Evolutionary conservation across 1,284 basidiomycete species (phyloP).

Genomic region (Neotropicomus parvogracilis): DNA sequence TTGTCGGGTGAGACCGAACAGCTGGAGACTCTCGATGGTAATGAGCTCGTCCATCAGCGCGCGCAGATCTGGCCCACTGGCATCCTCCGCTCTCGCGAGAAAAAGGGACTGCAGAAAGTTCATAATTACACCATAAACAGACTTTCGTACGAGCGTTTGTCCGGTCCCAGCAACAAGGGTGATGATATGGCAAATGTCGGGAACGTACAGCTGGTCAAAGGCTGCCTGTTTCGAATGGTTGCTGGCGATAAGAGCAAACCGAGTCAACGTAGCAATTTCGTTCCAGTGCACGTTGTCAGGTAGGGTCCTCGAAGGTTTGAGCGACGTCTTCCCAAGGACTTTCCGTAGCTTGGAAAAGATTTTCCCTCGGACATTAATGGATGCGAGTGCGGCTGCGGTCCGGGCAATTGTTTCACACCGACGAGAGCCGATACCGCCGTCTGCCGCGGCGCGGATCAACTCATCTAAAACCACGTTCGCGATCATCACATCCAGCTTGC

Average conservation of each 20-base stretch:
- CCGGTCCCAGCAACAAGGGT: constrained; percentile 74
- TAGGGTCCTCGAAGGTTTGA: constrained; percentile 58
- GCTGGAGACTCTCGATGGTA: constrained; percentile 52
- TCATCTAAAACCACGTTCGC: constrained; percentile 76
- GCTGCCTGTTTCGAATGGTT: constrained; percentile 62
- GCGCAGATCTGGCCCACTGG: constrained; percentile 53
- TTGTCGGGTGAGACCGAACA: constrained; percentile 71
- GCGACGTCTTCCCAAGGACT: constrained; percentile 70
- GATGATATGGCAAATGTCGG: constrained; percentile 78
- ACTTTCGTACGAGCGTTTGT: constrained; percentile 68
- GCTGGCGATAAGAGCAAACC: constrained; percentile 68
- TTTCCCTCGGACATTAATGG: constrained; percentile 74
- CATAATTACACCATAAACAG: constrained; percentile 77
- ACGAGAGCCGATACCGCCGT: constrained; percentile 72
- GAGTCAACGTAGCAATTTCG: constrained; percentile 77
- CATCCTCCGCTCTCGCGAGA: constrained; percentile 55
- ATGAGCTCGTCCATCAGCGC: constrained; percentile 61
- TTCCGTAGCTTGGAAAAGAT: constrained; percentile 77
- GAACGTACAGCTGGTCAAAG: constrained; percentile 75
- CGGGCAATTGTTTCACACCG: constrained; percentile 76
- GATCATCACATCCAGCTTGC: constrained; percentile 60
- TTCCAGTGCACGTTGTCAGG: constrained; percentile 76
- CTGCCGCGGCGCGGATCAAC: constrained; percentile 73
- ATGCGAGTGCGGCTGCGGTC: constrained; percentile 70
- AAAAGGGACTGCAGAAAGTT: constrained; percentile 78